Percentiles rank a stretch among this genome's conserved stretches.
Conservation (phyloP, 2,329 filamentous ascomycete genomes). For the Botryotinia convoluta region DNA sequence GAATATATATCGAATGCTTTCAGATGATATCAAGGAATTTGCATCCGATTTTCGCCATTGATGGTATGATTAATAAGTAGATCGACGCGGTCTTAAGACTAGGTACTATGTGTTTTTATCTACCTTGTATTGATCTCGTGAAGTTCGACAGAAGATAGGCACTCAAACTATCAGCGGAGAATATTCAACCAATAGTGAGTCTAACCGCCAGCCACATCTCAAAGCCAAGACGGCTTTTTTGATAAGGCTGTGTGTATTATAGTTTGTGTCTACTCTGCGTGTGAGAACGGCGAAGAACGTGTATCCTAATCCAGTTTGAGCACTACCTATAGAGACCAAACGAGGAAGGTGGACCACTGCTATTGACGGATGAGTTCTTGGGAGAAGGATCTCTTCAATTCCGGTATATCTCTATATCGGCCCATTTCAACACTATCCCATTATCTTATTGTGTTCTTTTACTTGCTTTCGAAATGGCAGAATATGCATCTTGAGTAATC, state of each 20-base stretch:
- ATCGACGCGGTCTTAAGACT: background rate
- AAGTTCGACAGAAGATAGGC: background rate
- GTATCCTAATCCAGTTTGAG: background rate
- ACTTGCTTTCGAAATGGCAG: background rate
- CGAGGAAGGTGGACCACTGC: background rate
- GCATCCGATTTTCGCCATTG: background rate
- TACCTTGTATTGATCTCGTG: background rate
- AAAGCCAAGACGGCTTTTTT: conserved; percentile 2
- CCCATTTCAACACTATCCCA: background rate
- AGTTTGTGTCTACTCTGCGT: too few relatives aligned
- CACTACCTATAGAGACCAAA: background rate
- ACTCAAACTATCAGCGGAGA: background rate
- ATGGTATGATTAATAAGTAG: background rate
- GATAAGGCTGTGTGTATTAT: background rate
- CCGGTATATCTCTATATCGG: background rate
- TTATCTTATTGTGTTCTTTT: background rate
- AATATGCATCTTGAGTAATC: background rate
- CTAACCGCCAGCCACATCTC: background rate
- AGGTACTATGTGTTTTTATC: background rate
- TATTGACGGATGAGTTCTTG: background rate
- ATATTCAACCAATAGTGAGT: background rate
- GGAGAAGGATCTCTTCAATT: background rate
- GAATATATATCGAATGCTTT: background rate
- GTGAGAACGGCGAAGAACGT: background rate
- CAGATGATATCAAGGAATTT: background rate